Evolutionary conservation across 345 rosid species (phyloP).

Genomic region (Crucihimalaya himalaica): DNA sequence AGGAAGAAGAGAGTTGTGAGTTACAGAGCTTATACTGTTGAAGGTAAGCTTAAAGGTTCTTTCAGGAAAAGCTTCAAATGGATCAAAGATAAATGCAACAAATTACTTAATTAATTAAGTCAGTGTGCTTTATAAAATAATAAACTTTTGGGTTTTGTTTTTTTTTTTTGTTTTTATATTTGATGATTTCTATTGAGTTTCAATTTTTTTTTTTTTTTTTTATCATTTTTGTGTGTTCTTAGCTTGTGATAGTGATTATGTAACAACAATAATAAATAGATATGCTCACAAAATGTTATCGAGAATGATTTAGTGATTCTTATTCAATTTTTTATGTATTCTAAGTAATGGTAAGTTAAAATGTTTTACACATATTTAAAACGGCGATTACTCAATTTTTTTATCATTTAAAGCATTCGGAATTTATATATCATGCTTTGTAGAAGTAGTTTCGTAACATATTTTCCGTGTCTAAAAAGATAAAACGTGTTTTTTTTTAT

Average conservation of each 20-base stretch:
- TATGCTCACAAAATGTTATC: not conserved
- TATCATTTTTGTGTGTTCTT: not conserved
- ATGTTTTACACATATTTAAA: not conserved
- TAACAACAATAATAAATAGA: not conserved
- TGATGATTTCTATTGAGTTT: conserved; percentile 1
- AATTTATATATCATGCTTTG: not conserved
- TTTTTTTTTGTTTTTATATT: not conserved
- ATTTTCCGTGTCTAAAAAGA: not conserved
- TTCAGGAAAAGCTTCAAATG: conserved; percentile 65
- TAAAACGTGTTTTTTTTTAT: no score
- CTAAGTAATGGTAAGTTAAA: not conserved
- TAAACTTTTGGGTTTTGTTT: not conserved
- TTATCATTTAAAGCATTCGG: not conserved
- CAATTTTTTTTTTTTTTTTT: not conserved
- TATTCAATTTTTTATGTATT: not conserved
- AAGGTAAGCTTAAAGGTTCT: conserved; percentile 77
- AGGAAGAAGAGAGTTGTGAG: conserved; percentile 72
- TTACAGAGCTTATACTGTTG: conserved; percentile 68
- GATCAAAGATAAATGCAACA: conserved; percentile 57
- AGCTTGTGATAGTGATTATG: conserved; percentile 7
- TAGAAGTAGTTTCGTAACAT: not conserved
- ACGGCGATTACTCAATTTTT: not conserved
- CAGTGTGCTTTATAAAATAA: not conserved
- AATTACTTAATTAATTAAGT: conserved; percentile 38
- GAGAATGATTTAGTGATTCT: not conserved